Conservation (phyloP, 768 basidiomycete species). For the Kwoniella dendrophila region DNA sequence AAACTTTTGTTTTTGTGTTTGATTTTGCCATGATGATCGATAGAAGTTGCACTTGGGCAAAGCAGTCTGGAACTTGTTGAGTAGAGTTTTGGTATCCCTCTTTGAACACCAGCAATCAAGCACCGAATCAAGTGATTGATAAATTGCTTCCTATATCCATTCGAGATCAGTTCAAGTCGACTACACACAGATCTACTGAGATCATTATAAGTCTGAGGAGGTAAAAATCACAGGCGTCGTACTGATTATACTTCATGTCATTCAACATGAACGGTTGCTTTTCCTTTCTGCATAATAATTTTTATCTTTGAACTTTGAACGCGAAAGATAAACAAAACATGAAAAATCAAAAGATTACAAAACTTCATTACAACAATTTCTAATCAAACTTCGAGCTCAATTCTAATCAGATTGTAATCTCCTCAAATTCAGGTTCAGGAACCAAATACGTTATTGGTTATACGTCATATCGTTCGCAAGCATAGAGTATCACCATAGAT, state of each 20-base stretch:
- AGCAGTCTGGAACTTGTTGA: background rate
- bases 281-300: background rate
- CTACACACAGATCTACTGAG: no score
- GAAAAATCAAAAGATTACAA: background rate
- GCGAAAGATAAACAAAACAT: background rate
- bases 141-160: no score
- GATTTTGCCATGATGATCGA: background rate
- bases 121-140: no score
- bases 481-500: background rate
- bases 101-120: background rate
- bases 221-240: no score
- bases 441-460: background rate
- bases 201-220: no score
- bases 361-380: background rate
- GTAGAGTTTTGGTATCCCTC: background rate
- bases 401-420: background rate
- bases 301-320: background rate
- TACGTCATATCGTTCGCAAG: slow-evolving; percentile 8
- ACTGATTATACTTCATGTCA: no score
- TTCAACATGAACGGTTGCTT: no score
- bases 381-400: background rate
- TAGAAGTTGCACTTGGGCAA: background rate
- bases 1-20: background rate
- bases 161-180: no score
- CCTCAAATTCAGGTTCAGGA: background rate